These are phyloP conservation scores for Moniliella sp. DNA, from an alignment of 1,284 basidiomycete genomes.

Conservation along the genomic window DNA sequence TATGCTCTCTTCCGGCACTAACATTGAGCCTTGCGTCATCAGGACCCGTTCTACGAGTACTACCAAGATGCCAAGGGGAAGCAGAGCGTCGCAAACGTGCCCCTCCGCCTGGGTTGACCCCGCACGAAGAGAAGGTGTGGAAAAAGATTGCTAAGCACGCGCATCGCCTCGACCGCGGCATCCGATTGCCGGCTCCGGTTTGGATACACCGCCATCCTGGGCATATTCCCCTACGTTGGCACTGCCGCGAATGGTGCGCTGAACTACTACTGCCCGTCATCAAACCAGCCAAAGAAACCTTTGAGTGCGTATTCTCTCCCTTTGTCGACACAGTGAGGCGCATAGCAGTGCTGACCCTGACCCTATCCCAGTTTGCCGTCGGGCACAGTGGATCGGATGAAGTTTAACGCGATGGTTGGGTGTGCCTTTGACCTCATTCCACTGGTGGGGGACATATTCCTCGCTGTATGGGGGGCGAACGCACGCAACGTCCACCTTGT, in stretches of 20 bases:
- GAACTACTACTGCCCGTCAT: conserved; percentile 60
- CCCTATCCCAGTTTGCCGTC: no score
- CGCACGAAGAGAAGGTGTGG: conserved; percentile 51
- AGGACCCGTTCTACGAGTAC: conserved; percentile 57
- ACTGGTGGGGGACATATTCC: conserved; percentile 51
- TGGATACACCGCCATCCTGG: conserved; percentile 47
- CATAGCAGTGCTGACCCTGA: conserved; percentile 61
- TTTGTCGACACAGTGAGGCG: no score
- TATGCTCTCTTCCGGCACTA: no score
- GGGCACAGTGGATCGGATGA: no score
- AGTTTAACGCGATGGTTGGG: no score
- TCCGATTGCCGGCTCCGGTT: conserved; percentile 60
- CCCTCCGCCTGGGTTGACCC: conserved; percentile 46
- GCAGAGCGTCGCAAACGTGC: conserved; percentile 44
- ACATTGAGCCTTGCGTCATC: no score
- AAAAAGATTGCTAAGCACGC: conserved; percentile 43
- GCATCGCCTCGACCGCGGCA: conserved; percentile 75
- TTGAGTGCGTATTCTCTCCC: conserved; percentile 38
- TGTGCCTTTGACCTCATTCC: conserved; percentile 67
- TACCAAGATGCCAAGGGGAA: conserved; percentile 49
- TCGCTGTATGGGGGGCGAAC: conserved; percentile 66
- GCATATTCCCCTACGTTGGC: conserved; percentile 52
- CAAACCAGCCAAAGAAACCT: conserved; percentile 51
- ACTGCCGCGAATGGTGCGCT: conserved; percentile 46
- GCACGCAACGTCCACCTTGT: conserved; percentile 50